Conservation (phyloP, 2,329 filamentous ascomycete species). For the Fusarium torulosum region DNA sequence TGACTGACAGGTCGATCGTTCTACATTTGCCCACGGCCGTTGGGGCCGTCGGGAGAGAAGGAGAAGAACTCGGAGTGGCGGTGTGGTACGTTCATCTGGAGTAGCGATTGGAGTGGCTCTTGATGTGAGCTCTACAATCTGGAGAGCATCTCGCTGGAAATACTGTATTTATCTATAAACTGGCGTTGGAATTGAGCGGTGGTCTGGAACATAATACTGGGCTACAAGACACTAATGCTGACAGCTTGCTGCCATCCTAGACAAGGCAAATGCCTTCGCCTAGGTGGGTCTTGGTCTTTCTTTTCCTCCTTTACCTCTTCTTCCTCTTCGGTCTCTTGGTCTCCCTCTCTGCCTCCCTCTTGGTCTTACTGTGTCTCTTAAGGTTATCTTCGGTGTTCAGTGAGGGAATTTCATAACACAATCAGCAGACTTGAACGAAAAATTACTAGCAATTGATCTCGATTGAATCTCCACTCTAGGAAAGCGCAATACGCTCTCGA, state of each 20-base stretch:
- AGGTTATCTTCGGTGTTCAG: too few relatives aligned
- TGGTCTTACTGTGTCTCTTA: too few relatives aligned
- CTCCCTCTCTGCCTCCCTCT: too few relatives aligned
- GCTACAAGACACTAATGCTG: too few relatives aligned
- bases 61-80: slow-evolving; percentile 88
- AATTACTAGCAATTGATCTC: not conserved
- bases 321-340: too few relatives aligned
- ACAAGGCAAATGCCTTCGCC: too few relatives aligned
- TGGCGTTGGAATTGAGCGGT: not conserved
- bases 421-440: too few relatives aligned
- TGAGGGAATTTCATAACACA: too few relatives aligned
- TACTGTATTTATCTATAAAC: not conserved
- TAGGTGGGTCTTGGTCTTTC: too few relatives aligned
- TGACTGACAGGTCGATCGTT: slow-evolving; percentile 66
- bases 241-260: too few relatives aligned
- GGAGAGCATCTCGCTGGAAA: not conserved
- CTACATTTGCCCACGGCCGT: slow-evolving; percentile 75
- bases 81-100: slow-evolving; percentile 85
- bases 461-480: slow-evolving; percentile 1
- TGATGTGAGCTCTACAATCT: not conserved
- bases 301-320: too few relatives aligned
- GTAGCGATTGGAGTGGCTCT: slow-evolving; percentile 66
- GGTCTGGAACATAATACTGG: not conserved
- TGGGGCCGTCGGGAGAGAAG: slow-evolving; percentile 87
- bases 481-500: slow-evolving; percentile 1